Evolutionary conservation across 768 basidiomycete species (phyloP), one percentile per base, ranked within the genome.

Genomic region (Trametes elegans): DNA sequence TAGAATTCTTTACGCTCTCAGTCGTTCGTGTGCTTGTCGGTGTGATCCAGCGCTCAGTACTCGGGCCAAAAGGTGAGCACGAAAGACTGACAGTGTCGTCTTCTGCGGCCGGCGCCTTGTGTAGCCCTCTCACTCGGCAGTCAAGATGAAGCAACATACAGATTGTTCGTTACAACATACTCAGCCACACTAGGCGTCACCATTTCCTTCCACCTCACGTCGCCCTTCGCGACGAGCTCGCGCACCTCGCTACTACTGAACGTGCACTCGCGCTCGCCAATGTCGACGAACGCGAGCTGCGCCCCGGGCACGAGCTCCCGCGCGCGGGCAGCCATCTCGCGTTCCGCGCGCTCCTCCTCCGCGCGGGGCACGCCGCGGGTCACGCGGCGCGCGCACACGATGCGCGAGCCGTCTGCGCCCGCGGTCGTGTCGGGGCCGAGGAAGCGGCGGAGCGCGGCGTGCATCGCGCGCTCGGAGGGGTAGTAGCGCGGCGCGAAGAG

Each of bases 401-500:
- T 66, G n/a, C 76, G 73, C 7, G 83, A 83, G 46, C 80, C 76
- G 56, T 87, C 81, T 14, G 77, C 79, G 8, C 71, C 68, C 11
- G 76, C 68, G 1, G 78, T n/a, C n/a, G n/a, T n/a, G n/a, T n/a
- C 39, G 39, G 40, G 40, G 41, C 24, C 77, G 50, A 94, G 78
- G 71, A 93, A 88, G 2, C 67, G 69, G 18, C 66, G 72, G 13
- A 95, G 73, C 3, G 82, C 74, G 3, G 55, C 51, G 49, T 71
- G 62, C 89, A 94, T 93, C 7, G 70, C 73, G 7, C 70, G 65
- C 49, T 69, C 69, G 11, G 75, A 73, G 45, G 73, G 66, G 57
- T 96, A 97, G 68, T 92, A 96, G 19, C 80, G 80, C 0, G 85
- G 81, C 1, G 84, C 77, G 48, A 94, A 81, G 53, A 96, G 77